These are phyloP conservation scores for Medicago ruthenica DNA, from an alignment of 306 rosid species.

Conservation along the genomic window DNA sequence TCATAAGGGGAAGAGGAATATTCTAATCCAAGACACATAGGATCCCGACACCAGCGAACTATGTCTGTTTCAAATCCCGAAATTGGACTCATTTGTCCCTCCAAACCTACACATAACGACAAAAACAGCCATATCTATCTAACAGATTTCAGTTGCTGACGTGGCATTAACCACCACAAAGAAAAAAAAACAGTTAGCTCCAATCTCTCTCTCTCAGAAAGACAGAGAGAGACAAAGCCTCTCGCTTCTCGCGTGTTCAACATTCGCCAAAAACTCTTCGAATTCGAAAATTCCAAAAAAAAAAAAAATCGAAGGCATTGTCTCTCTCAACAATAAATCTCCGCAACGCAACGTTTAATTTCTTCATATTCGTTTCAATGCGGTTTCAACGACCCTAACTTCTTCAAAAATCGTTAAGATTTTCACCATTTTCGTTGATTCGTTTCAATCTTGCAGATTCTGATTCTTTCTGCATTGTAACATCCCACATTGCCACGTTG, in stretches of 20 bases:
- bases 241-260: slow-evolving; percentile 41
- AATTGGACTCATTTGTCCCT: slow-evolving; percentile 57
- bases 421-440: slow-evolving; percentile 38
- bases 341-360: slow-evolving; percentile 28
- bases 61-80: slow-evolving; percentile 47
- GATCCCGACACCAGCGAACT: slow-evolving; percentile 38
- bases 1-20: no score
- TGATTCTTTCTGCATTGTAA: slow-evolving; percentile 18
- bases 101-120: slow-evolving; percentile 46
- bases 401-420: slow-evolving; percentile 40
- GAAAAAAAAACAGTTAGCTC: slow-evolving; percentile 44
- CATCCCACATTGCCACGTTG: slow-evolving; percentile 13
- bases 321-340: slow-evolving; percentile 32
- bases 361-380: slow-evolving; percentile 24
- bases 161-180: slow-evolving; percentile 54
- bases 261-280: slow-evolving; percentile 36
- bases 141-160: slow-evolving; percentile 66
- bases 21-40: no score
- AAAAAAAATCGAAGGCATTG: slow-evolving; percentile 44
- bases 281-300: slow-evolving; percentile 18
- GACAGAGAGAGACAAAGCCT: slow-evolving; percentile 44
- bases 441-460: slow-evolving; percentile 49
- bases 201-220: slow-evolving; percentile 45
- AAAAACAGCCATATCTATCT: slow-evolving; percentile 61
- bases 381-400: slow-evolving; percentile 42